These are phyloP conservation scores for Aureobasidium sp. DNA, from an alignment of 2,329 filamentous ascomycete genomes.

Conservation along the genomic window DNA sequence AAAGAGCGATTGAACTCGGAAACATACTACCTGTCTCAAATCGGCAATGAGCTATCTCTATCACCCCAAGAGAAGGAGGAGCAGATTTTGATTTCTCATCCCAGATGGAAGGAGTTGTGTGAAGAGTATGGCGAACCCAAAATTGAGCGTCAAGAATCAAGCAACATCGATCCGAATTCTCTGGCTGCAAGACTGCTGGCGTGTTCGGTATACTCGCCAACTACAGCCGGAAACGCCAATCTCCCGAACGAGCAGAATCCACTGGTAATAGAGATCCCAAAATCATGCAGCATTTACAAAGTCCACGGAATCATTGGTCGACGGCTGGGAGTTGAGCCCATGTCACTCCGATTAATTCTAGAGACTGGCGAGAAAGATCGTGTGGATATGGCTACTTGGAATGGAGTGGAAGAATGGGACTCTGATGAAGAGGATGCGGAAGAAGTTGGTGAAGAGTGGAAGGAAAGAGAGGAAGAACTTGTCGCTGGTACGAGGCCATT, in stretches of 20 bases:
- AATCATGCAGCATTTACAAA: slow-evolving; percentile 81
- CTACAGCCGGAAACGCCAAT: slow-evolving; percentile 28
- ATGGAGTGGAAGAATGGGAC: slow-evolving; percentile 42
- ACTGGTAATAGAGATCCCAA: slow-evolving; percentile 66
- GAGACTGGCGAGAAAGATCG: slow-evolving; percentile 95
- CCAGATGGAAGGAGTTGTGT: slow-evolving; percentile 79
- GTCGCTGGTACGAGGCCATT: slow-evolving; percentile 82
- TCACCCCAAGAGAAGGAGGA: slow-evolving; percentile 60
- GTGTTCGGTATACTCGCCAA: slow-evolving; percentile 62
- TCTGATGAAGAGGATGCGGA: slow-evolving; percentile 45
- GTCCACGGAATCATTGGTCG: slow-evolving; percentile 82
- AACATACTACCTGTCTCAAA: slow-evolving; percentile 90
- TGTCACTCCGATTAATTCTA: slow-evolving; percentile 77
- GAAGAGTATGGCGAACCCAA: slow-evolving; percentile 77
- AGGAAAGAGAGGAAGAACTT: slow-evolving; percentile 83
- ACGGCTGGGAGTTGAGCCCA: slow-evolving; percentile 71
- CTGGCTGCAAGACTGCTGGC: slow-evolving; percentile 80
- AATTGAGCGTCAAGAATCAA: slow-evolving; percentile 52
- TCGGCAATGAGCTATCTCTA: slow-evolving; percentile 76
- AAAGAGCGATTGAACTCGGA: slow-evolving; percentile 90
- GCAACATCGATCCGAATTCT: slow-evolving; percentile 73
- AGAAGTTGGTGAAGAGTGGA: slow-evolving; percentile 57
- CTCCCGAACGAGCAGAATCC: slow-evolving; percentile 21
- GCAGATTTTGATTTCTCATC: slow-evolving; percentile 69
- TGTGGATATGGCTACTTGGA: slow-evolving; percentile 63